Conservation (phyloP, 2,329 filamentous ascomycete species). For the Pyrenophora tritici-repentis region DNA sequence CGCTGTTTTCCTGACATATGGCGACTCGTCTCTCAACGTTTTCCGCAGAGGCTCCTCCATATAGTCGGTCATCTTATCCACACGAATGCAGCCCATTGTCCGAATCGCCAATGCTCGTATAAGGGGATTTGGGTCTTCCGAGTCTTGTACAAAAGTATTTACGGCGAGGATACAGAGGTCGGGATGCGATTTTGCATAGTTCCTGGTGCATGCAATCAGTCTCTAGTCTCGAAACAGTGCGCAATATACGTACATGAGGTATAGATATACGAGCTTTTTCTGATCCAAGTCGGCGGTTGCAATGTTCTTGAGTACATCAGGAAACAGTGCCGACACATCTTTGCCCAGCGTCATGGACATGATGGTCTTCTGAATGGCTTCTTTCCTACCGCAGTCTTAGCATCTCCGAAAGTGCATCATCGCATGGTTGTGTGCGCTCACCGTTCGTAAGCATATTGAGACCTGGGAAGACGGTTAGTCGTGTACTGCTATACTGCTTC, state of each 20-base stretch:
- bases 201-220: constrained; percentile 62
- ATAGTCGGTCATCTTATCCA: constrained; percentile 99
- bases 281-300: constrained; percentile 93
- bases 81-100: constrained; percentile 97
- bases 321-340: constrained; percentile 95
- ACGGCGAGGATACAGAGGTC: constrained; percentile 98
- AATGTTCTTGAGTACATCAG: constrained; percentile 98
- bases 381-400: constrained; percentile 67
- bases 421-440: constrained; percentile 38
- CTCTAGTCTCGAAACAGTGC: not conserved
- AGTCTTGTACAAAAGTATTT: constrained; percentile 98
- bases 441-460: constrained; percentile 98
- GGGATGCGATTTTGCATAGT: constrained; percentile 98
- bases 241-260: constrained; percentile 73
- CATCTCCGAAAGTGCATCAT: constrained; percentile 17
- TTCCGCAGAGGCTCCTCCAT: constrained; percentile 98
- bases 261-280: constrained; percentile 99
- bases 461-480: constrained; percentile 60
- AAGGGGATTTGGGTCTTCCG: constrained; percentile 95
- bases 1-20: constrained; percentile 97
- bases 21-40: constrained; percentile 94
- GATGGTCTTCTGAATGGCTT: constrained; percentile 99
- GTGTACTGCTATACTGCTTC: constrained; percentile 15
- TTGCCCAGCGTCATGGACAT: constrained; percentile 99
- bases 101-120: constrained; percentile 93